phyloP scores from a whole-genome alignment of 78 protist genomes.

The Dictyostelium brefeldianum region DNA sequence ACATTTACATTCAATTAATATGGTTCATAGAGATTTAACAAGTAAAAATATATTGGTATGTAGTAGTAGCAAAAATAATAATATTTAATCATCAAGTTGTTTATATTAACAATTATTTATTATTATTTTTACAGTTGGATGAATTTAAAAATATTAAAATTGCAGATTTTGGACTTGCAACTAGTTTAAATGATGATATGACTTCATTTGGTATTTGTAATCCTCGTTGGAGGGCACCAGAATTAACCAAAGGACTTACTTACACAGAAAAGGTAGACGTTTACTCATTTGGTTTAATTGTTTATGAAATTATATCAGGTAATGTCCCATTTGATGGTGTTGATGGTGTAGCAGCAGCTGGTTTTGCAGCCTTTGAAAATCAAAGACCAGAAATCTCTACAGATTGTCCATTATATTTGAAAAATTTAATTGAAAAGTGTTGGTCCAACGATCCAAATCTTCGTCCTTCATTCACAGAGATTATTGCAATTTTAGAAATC shows the following conservation, averaged over 20 bases:
- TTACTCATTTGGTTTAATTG: neutral
- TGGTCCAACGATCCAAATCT: constrained; percentile 41
- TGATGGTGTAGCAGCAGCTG: constrained; percentile 16
- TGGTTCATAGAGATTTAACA: constrained; percentile 41
- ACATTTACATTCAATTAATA: constrained; percentile 15
- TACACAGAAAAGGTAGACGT: constrained; percentile 26
- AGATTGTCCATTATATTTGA: constrained; percentile 10
- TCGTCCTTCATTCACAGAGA: constrained; percentile 50
- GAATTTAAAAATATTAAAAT: constrained; percentile 50
- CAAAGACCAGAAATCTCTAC: constrained; percentile 36
- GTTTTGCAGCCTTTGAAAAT: constrained; percentile 27
- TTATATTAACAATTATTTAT: neutral
- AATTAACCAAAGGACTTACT: neutral
- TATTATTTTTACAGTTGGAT: constrained; percentile 14
- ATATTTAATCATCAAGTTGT: neutral
- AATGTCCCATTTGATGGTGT: constrained; percentile 16
- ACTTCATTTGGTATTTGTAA: constrained; percentile 41
- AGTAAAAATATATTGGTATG: constrained; percentile 55
- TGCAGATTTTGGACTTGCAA: constrained; percentile 54
- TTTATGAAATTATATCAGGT: neutral
- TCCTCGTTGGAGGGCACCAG: constrained; percentile 33
- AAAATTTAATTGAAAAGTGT: constrained; percentile 21
- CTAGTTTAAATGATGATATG: constrained; percentile 33
- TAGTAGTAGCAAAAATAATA: neutral
- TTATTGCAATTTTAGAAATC: neutral